These are phyloP conservation scores for Lipomyces sp. DNA, from an alignment of 805 yeast genomes.

Conservation along the genomic window DNA sequence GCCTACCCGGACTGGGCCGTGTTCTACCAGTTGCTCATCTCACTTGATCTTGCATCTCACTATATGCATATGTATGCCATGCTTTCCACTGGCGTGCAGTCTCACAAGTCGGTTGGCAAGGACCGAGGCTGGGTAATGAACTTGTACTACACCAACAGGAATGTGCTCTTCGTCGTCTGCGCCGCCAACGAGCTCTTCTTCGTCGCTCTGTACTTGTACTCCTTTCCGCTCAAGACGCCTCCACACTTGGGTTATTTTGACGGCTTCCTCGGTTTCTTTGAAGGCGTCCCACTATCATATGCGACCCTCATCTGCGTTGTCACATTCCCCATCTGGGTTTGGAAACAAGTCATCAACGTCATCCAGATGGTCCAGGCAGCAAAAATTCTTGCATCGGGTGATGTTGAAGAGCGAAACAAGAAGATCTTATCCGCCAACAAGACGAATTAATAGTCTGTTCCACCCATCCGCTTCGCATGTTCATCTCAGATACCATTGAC, in stretches of 20 bases:
- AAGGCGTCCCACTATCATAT: constrained; percentile 47
- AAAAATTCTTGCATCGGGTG: constrained; percentile 68
- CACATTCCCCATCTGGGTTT: constrained; percentile 81
- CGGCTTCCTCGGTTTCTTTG: constrained; percentile 34
- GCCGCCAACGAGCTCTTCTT: constrained; percentile 91
- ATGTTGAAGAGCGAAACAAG: constrained; percentile 53
- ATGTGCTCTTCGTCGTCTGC: constrained; percentile 81
- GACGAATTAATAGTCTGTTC: background rate
- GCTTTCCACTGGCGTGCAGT: constrained; percentile 67
- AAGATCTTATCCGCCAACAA: background rate
- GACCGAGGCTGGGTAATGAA: constrained; percentile 69
- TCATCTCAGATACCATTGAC: background rate
- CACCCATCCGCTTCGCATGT: background rate
- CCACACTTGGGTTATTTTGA: constrained; percentile 36
- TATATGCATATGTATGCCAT: constrained; percentile 99
- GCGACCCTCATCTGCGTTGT: constrained; percentile 57
- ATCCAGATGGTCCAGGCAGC: constrained; percentile 89
- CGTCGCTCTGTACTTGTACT: constrained; percentile 77
- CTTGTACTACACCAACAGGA: constrained; percentile 80
- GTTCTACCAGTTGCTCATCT: constrained; percentile 77
- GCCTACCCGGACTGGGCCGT: constrained; percentile 69
- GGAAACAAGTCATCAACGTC: constrained; percentile 86
- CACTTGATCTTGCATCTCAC: constrained; percentile 81
- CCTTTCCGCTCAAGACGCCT: constrained; percentile 51
- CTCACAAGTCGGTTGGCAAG: constrained; percentile 79